Percentiles rank a stretch among this genome's conserved stretches.
Conservation (phyloP, 768 basidiomycete genomes). For the Fomitopsis pulvina region DNA sequence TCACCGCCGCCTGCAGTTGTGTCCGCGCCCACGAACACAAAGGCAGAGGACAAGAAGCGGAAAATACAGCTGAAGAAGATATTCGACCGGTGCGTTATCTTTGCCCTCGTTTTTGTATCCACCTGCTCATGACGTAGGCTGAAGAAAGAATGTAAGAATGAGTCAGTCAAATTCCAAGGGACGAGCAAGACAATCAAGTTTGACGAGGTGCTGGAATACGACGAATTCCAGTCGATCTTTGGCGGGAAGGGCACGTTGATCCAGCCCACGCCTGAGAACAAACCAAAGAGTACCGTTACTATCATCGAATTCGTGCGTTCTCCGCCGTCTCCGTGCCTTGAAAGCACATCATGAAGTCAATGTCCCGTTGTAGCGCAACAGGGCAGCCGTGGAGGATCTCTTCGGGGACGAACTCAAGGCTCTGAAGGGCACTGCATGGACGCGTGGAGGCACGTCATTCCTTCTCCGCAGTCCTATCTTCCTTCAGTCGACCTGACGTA, state of each 20-base stretch:
- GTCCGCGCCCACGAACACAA: slow-evolving; percentile 7
- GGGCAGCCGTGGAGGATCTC: neutral
- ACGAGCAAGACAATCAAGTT: slow-evolving; percentile 30
- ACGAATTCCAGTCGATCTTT: slow-evolving; percentile 31
- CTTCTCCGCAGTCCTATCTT: neutral
- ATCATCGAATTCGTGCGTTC: slow-evolving; percentile 32
- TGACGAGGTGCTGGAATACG: slow-evolving; percentile 31
- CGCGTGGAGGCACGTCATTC: neutral
- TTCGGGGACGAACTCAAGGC: neutral
- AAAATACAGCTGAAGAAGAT: slow-evolving; percentile 34
- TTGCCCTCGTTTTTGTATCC: neutral
- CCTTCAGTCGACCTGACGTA: neutral
- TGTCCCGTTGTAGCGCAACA: neutral
- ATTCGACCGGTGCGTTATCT: slow-evolving; percentile 27
- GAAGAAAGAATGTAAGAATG: slow-evolving; percentile 36
- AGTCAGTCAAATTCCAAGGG: slow-evolving; percentile 35
- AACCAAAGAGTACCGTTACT: slow-evolving; percentile 34
- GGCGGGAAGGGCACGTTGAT: slow-evolving; percentile 29
- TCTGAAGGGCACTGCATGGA: neutral
- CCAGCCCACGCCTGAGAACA: slow-evolving; percentile 34
- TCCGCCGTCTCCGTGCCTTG: neutral
- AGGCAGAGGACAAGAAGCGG: slow-evolving; percentile 34
- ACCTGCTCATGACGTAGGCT: slow-evolving; percentile 17
- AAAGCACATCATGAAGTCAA: neutral
- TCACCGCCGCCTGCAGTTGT: no score